Evolutionary conservation across 345 rosid species (phyloP).

Genomic region (Euphorbia tirucalli): DNA sequence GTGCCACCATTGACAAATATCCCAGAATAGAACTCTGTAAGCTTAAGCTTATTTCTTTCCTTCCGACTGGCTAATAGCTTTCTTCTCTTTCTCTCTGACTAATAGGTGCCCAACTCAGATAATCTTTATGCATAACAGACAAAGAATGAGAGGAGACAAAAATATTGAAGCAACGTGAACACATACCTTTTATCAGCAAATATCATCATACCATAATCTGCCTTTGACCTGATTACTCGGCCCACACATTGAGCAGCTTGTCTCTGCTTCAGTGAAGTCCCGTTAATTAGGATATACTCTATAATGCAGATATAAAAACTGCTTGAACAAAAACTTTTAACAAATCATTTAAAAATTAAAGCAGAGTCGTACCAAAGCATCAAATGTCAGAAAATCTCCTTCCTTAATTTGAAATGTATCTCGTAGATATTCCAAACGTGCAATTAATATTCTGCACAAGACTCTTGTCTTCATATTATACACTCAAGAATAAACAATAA

Average conservation of each 20-base stretch:
- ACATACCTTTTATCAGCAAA: slow-evolving; percentile 91
- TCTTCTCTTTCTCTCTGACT: not conserved
- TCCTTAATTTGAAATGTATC: slow-evolving; percentile 97
- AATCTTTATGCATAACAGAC: not conserved
- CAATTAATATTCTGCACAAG: slow-evolving; percentile 69
- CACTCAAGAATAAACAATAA: not conserved
- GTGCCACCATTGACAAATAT: not conserved
- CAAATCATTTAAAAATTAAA: not conserved
- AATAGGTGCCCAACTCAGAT: not conserved
- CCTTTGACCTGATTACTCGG: slow-evolving; percentile 92
- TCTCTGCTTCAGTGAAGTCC: slow-evolving; percentile 51
- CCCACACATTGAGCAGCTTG: slow-evolving; percentile 99
- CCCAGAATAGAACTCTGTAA: not conserved
- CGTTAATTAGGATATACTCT: slow-evolving; percentile 12
- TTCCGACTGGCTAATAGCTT: not conserved
- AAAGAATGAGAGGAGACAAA: not conserved
- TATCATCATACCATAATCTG: slow-evolving; percentile 99
- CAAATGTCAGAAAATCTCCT: slow-evolving; percentile 94
- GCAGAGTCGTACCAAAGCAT: slow-evolving; percentile 75
- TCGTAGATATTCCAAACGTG: slow-evolving; percentile 88
- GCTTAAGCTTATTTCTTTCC: not conserved
- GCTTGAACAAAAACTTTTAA: not conserved
- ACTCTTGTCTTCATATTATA: not conserved
- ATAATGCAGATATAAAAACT: slow-evolving; percentile 5
- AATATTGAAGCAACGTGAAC: not conserved